Evolutionary conservation across 768 basidiomycete genomes (phyloP).

Genomic region (Calocybe gangraenosa): DNA sequence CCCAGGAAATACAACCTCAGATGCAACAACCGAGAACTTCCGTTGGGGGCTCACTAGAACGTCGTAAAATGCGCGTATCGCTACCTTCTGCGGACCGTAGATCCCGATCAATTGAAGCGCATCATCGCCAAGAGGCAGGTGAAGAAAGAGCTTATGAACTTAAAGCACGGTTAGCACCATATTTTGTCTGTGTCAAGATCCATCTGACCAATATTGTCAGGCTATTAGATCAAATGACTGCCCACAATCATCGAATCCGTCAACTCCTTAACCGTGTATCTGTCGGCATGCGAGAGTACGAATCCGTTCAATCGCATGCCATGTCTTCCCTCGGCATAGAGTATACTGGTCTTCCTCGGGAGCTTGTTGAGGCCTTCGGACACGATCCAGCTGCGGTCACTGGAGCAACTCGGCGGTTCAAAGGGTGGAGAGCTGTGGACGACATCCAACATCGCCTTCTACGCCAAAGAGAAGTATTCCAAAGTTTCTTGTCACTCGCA

Average conservation of each 20-base stretch:
- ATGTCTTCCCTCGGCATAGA: constrained; percentile 43
- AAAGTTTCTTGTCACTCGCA: constrained; percentile 36
- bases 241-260: constrained; percentile 65
- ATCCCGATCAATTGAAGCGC: constrained; percentile 22
- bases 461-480: constrained; percentile 55
- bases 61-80: constrained; percentile 25
- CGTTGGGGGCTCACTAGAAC: constrained; percentile 25
- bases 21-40: constrained; percentile 31
- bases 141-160: constrained; percentile 52
- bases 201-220: constrained; percentile 28
- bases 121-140: constrained; percentile 37
- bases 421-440: constrained; percentile 72
- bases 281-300: constrained; percentile 59
- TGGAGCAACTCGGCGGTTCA: constrained; percentile 53
- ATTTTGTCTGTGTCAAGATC: neutral
- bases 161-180: constrained; percentile 46
- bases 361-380: constrained; percentile 68
- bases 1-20: neutral
- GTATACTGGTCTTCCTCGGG: constrained; percentile 50
- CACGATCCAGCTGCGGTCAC: constrained; percentile 79
- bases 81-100: constrained; percentile 22
- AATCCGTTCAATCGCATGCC: constrained; percentile 51
- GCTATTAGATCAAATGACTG: constrained; percentile 51
- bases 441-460: constrained; percentile 63
- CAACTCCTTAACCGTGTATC: constrained; percentile 67